phyloP scores from a whole-genome alignment of 73 alveolate species.

The Blepharisma stoltei region DNA sequence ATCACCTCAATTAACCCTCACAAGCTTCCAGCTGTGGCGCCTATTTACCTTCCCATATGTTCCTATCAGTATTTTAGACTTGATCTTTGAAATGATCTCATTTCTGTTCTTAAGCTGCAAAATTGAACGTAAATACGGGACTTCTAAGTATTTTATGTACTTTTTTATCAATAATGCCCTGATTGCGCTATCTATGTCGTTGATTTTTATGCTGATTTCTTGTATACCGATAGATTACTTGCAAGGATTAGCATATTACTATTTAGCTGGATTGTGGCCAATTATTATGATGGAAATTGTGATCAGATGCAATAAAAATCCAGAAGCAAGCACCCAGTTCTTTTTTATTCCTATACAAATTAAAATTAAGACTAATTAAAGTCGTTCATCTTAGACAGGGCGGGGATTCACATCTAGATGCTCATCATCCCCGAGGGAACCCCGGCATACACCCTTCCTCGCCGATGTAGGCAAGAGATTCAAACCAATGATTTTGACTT shows the following conservation, averaged over 20 bases:
- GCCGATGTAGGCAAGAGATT: no score
- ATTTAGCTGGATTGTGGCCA: slow-evolving; percentile 29
- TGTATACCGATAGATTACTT: background rate
- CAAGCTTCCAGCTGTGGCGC: no score
- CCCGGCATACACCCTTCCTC: no score
- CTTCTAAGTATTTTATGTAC: background rate
- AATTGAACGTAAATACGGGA: slow-evolving; percentile 24
- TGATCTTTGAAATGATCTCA: background rate
- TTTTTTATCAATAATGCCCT: slow-evolving; percentile 18
- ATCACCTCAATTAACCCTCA: background rate
- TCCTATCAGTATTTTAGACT: background rate
- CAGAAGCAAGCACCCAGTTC: slow-evolving; percentile 20
- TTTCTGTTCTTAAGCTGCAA: background rate
- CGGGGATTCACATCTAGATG: no score
- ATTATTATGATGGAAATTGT: slow-evolving; percentile 28
- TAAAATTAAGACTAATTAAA: no score
- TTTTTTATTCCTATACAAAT: slow-evolving; percentile 14
- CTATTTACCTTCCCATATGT: no score
- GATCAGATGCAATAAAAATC: slow-evolving; percentile 29
- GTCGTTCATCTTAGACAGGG: no score
- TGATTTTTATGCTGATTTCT: background rate
- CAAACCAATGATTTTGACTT: no score
- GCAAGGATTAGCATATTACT: background rate
- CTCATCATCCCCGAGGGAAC: no score
- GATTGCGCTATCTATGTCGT: background rate